Evolutionary conservation across 305 asterid genomes (phyloP), one percentile per base, ranked within the genome.

Genomic region (Fraxinus greggii): DNA sequence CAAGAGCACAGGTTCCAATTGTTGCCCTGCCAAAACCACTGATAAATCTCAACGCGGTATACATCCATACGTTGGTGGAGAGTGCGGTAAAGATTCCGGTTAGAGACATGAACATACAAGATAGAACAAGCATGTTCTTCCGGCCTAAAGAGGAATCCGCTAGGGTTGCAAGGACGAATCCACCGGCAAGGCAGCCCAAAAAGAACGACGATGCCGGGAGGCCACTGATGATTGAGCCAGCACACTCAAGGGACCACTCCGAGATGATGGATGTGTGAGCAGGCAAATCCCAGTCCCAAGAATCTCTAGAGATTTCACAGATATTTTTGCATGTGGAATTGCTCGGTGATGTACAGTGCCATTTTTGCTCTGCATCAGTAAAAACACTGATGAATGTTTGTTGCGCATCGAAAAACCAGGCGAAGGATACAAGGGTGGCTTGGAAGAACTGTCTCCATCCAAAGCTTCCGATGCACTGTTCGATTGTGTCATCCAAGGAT

Each of bases 161-260:
- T 1, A 85, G n/a, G 1, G 78, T 31, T 28, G 80, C 80, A 19
- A 85, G 79, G 19, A 65, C 28, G 15, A 85, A 51, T 7, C 88
- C 85, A 54, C 85, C 88, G 13, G 72, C 17, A 19, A 85, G 65
- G 10, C 85, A 78, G 0, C 85, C 85, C 23, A 78, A 73, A 80
- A 82, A 85, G 79, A 85, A 85, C 2, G 83, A 78, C 7, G 88
- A 85, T 75, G 88, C 85, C 0, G 88, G 88, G 33, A 85, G 59
- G 5, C 85, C 85, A 31, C 32, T 51, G 29, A 82, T 13, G 23
- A 85, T 35, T 17, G 81, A 17, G 19, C 67, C 24, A 15, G 72
- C 74, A 51, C 88, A 85, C 31, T 85, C 83, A 38, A 85, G 79
- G 2, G 81, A 85, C 88, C 88, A 85, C 54, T 85, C 88, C 17